Base-by-base conservation (phyloP, 345 rosid species). In the Psidium guajava region DNA sequence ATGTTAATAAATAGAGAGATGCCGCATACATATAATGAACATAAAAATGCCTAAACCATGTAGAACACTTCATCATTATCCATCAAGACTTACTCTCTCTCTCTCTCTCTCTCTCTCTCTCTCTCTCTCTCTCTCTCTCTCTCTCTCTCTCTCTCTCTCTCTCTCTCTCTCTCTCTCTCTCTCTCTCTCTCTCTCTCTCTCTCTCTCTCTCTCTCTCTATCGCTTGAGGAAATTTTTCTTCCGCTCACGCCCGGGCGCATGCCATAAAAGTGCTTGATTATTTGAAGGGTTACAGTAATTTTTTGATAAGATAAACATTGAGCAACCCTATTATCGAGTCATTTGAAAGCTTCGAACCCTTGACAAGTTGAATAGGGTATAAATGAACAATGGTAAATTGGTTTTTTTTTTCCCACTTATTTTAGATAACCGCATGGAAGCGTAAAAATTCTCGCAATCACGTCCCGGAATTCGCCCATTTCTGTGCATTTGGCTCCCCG, bases 201-300 rank as follows among this genome's bases (percentile, higher is more conserved):
- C 11, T 49, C 8, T 49, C 8, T 42, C 6, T 42, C 6, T 42
- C 4, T 42, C 4, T 42, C 44, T 44, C 10, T 6, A 47, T 47
- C 6, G 49, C 42, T 28, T 28, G 32, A 53, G 28, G 15, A 16
- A 16, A 28, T 6, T 15, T n/a, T n/a, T 10, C 13, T 58, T n/a
- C 32, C 1, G 5, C 40, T 28, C 5, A 0, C 0, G 51, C 11
- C 51, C 51, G 2, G 2, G 5, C 15, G 40, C 73, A 14, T 15
- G 40, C 40, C 6, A 59, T 1, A 25, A 27, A 27, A 36, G 74
- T 27, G 1, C 5, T 8, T 61, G 40, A 27, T 61, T 61, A 27
- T 61, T 27, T 3, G 44, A 6, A 42, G 44, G 44, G 44, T 42
- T 61, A 27, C 27, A 61, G 40, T 61, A 61, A 61, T 61, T 61